Percentiles rank a stretch among this genome's conserved stretches.
Conservation (phyloP, 2,329 filamentous ascomycete genomes). For the Fusarium coicis region DNA sequence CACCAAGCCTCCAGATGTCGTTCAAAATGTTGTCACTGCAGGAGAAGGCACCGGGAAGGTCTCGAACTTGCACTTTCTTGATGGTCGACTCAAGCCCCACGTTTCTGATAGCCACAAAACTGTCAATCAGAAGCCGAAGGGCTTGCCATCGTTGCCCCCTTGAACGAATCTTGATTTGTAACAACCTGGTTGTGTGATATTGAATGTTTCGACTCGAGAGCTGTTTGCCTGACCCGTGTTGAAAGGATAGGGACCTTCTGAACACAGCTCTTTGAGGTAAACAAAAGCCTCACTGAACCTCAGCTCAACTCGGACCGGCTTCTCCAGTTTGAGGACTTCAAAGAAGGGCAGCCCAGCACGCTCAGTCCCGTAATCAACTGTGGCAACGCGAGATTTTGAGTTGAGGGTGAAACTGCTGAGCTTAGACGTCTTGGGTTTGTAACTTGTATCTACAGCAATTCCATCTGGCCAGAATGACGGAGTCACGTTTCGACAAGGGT, state of each 20-base stretch:
- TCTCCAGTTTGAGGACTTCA: not conserved
- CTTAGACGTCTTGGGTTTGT: constrained; percentile 15
- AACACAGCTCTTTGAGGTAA: not conserved
- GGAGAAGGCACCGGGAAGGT: not conserved
- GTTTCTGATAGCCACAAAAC: not conserved
- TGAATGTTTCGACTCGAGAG: constrained; percentile 11
- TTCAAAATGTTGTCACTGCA: constrained; percentile 4
- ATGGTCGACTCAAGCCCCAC: not conserved
- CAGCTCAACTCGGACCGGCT: not conserved
- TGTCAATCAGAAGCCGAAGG: not conserved
- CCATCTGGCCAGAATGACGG: not conserved
- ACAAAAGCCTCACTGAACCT: not conserved
- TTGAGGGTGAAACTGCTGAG: not conserved
- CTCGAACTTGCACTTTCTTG: not conserved
- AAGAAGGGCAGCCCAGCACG: constrained; percentile 3
- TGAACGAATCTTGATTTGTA: constrained; percentile 4
- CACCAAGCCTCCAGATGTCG: constrained; percentile 4
- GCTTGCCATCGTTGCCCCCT: constrained; percentile 10
- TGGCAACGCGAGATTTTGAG: not conserved
- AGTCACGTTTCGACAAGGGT: not conserved
- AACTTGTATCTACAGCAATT: not conserved
- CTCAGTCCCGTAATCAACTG: constrained; percentile 4
- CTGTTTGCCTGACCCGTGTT: constrained; percentile 1
- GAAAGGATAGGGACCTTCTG: constrained; percentile 4
- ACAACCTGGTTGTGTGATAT: constrained; percentile 1